Evolutionary conservation across 805 yeast genomes (phyloP).

Genomic region (Saccharomyces jurei): DNA sequence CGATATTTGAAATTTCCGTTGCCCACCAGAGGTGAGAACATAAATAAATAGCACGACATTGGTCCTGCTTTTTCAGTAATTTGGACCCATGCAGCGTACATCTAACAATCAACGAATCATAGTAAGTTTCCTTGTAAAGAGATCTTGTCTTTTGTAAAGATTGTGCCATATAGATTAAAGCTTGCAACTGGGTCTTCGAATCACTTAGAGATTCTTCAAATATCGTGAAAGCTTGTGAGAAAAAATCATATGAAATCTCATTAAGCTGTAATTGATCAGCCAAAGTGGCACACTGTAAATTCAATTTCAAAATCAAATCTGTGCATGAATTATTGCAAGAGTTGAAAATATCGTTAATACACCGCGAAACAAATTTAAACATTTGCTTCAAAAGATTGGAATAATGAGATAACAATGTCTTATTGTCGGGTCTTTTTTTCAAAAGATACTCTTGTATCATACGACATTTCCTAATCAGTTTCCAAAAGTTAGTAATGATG

Average conservation of each 20-base stretch:
- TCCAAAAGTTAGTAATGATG: slow-evolving; percentile 52
- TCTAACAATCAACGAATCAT: slow-evolving; percentile 75
- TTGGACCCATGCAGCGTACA: slow-evolving; percentile 83
- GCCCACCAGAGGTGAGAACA: slow-evolving; percentile 96
- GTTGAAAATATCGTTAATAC: slow-evolving; percentile 56
- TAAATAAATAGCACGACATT: slow-evolving; percentile 76
- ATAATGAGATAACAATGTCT: slow-evolving; percentile 3
- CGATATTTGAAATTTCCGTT: slow-evolving; percentile 46
- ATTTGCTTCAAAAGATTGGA: slow-evolving; percentile 35
- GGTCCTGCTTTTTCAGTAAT: slow-evolving; percentile 85
- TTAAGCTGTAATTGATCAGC: slow-evolving; percentile 72
- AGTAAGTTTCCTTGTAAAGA: slow-evolving; percentile 37
- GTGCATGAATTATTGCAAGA: slow-evolving; percentile 21
- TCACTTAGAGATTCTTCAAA: slow-evolving; percentile 62
- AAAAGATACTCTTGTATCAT: slow-evolving; percentile 17
- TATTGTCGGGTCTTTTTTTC: slow-evolving; percentile 6
- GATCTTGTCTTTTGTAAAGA: slow-evolving; percentile 45
- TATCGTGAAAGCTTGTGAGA: slow-evolving; percentile 76
- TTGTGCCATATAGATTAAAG: slow-evolving; percentile 43
- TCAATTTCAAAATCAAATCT: slow-evolving; percentile 35
- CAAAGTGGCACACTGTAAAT: slow-evolving; percentile 59
- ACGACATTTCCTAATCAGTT: slow-evolving; percentile 45
- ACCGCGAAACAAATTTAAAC: slow-evolving; percentile 68
- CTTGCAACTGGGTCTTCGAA: slow-evolving; percentile 46
- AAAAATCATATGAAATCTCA: slow-evolving; percentile 77